Evolutionary conservation across 179 eudicot species (phyloP).

Genomic region (Pouteria campechiana): DNA sequence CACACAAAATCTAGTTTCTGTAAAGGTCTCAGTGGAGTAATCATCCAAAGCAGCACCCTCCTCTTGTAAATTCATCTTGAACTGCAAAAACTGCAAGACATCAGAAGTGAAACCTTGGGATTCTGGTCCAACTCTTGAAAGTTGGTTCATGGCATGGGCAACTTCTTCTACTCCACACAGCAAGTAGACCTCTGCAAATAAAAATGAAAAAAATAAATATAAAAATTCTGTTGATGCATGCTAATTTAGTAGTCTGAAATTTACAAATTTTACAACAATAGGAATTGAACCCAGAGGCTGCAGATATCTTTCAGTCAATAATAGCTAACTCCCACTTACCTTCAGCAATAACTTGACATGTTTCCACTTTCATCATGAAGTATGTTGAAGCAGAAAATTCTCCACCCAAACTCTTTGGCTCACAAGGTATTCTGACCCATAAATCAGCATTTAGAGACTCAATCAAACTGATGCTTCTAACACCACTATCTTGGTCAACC

Average conservation of each 20-base stretch:
- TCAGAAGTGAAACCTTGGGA: slow-evolving; percentile 50
- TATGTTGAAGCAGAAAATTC: slow-evolving; percentile 23
- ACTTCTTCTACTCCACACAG: slow-evolving; percentile 44
- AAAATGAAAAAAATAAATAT: background rate
- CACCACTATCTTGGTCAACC: slow-evolving; percentile 12
- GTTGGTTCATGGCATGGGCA: slow-evolving; percentile 40
- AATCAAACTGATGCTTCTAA: slow-evolving; percentile 25
- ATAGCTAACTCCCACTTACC: slow-evolving; percentile 26
- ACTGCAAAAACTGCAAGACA: slow-evolving; percentile 42
- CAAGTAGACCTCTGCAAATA: slow-evolving; percentile 29
- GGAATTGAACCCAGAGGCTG: background rate
- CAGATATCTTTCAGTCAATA: too few relatives aligned
- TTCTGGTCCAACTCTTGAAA: slow-evolving; percentile 43
- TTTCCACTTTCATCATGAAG: slow-evolving; percentile 42
- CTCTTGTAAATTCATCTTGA: slow-evolving; percentile 27
- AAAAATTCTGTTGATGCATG: too few relatives aligned
- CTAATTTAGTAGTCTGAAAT: too few relatives aligned
- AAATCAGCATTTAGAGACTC: slow-evolving; percentile 51
- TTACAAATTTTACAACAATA: background rate
- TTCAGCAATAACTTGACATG: slow-evolving; percentile 47
- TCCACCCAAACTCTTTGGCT: slow-evolving; percentile 12
- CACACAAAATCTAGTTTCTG: slow-evolving; percentile 36
- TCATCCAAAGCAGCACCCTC: slow-evolving; percentile 11
- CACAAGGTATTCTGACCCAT: slow-evolving; percentile 67
- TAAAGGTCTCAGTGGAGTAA: slow-evolving; percentile 15